Conservation (phyloP, 257 asterid genomes). For the Handroanthus guayacan region DNA sequence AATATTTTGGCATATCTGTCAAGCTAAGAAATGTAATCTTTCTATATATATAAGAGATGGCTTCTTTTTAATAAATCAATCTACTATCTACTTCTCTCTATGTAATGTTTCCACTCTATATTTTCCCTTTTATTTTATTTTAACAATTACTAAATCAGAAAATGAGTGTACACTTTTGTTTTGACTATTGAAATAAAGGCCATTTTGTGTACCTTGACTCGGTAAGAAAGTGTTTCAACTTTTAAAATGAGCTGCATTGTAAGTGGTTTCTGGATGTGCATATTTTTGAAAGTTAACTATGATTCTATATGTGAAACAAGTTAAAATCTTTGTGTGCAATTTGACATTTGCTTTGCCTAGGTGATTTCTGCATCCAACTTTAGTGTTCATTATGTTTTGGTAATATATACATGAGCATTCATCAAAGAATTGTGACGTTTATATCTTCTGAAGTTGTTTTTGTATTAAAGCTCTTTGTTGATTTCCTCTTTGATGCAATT, state of each 20-base stretch:
- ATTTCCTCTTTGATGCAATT: slow-evolving; percentile 15
- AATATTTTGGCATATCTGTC: too few relatives aligned
- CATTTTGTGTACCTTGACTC: neutral
- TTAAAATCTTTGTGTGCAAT: neutral
- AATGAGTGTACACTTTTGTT: too few relatives aligned
- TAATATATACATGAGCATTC: neutral
- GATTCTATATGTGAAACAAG: neutral
- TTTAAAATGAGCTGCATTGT: neutral
- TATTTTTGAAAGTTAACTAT: neutral
- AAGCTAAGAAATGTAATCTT: too few relatives aligned
- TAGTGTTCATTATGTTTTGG: neutral
- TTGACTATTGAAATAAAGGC: neutral
- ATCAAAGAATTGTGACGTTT: neutral
- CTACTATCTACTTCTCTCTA: too few relatives aligned
- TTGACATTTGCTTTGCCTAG: neutral
- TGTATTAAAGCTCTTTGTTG: slow-evolving; percentile 28
- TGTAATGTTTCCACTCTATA: too few relatives aligned
- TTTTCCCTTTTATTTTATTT: too few relatives aligned
- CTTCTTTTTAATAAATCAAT: too few relatives aligned
- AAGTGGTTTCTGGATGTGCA: neutral
- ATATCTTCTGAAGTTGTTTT: slow-evolving; percentile 21
- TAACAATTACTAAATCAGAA: too few relatives aligned
- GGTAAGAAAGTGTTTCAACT: neutral
- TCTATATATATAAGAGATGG: too few relatives aligned
- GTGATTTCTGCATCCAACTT: neutral